Conservation (phyloP, 257 asterid genomes). For the Rauvolfia tetraphylla region DNA sequence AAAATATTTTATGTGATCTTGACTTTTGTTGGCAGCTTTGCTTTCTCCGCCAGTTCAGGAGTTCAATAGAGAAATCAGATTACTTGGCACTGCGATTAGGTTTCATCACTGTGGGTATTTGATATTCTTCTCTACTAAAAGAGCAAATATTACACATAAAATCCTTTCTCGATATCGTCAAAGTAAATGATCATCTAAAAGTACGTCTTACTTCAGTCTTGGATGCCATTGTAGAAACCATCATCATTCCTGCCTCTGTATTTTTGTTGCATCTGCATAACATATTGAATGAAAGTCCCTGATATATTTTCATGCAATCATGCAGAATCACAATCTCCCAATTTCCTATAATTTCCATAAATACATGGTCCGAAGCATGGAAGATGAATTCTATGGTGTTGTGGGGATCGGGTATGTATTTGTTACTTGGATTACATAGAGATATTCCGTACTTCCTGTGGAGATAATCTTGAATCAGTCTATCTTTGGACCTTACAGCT, state of each 20-base stretch:
- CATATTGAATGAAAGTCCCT: not conserved
- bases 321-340: slow-evolving; percentile 81
- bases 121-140: not conserved
- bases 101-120: slow-evolving; percentile 82
- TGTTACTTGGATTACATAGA: not conserved
- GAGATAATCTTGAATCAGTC: not conserved
- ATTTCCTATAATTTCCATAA: slow-evolving; percentile 72
- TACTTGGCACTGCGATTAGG: slow-evolving; percentile 83
- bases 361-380: slow-evolving; percentile 93
- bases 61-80: slow-evolving; percentile 67
- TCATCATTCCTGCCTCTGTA: slow-evolving; percentile 3
- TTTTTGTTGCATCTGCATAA: not conserved
- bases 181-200: not conserved
- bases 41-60: slow-evolving; percentile 78
- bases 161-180: not conserved
- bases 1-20: not conserved
- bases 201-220: not conserved
- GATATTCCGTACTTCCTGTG: not conserved
- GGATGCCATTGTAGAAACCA: not conserved
- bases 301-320: not conserved
- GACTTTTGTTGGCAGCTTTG: slow-evolving; percentile 58
- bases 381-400: slow-evolving; percentile 77
- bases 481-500: slow-evolving; percentile 45
- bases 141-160: not conserved
- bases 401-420: slow-evolving; percentile 76